phyloP scores from a whole-genome alignment of 1,284 basidiomycete species.

The Erythrobasidium hasegawianum region DNA sequence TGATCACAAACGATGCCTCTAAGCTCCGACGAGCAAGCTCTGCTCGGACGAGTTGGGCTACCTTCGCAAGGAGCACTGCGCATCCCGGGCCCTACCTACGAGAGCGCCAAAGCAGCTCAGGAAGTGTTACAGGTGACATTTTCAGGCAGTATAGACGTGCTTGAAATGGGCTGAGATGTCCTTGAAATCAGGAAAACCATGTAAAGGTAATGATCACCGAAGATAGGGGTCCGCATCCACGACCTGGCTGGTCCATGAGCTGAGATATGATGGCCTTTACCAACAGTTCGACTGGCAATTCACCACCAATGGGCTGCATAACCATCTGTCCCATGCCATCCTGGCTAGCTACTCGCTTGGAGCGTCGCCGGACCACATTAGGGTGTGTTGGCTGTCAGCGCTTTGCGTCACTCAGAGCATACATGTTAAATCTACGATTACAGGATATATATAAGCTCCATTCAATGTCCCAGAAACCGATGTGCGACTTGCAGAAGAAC shows the following conservation, averaged over 20 bases:
- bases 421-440: background rate
- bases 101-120: conserved; percentile 13
- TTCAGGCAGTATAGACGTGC: too few species aligned
- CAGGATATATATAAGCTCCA: conserved; percentile 40
- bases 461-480: conserved; percentile 35
- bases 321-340: conserved; percentile 38
- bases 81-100: conserved; percentile 28
- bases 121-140: conserved; percentile 6
- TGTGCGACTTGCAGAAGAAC: conserved; percentile 38
- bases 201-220: conserved; percentile 28
- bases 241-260: background rate
- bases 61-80: conserved; percentile 28
- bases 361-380: conserved; percentile 37
- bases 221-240: too few species aligned
- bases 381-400: conserved; percentile 10
- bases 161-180: too few species aligned
- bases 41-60: conserved; percentile 26
- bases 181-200: conserved; percentile 39
- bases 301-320: conserved; percentile 44
- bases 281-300: conserved; percentile 42
- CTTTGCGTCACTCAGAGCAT: background rate
- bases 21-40: conserved; percentile 12
- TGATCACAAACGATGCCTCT: conserved; percentile 8
- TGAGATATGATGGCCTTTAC: too few species aligned
- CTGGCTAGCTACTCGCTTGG: conserved; percentile 44